Evolutionary conservation across 2,329 filamentous ascomycete genomes (phyloP), one percentile per base, ranked within the genome.

Genomic region (Hawksworthiomyces lignivorus): DNA sequence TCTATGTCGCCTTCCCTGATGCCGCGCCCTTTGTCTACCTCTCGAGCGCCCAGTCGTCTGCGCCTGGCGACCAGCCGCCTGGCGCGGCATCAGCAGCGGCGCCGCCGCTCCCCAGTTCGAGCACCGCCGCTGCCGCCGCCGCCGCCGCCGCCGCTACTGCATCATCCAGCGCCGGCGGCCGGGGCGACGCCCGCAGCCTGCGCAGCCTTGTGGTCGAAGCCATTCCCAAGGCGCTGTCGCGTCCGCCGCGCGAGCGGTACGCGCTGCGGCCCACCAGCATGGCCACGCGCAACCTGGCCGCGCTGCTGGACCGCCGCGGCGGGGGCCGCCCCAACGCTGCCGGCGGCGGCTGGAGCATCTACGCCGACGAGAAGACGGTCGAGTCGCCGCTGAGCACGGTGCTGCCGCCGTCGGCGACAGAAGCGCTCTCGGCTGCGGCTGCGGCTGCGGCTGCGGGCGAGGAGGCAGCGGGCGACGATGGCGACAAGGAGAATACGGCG

Each of bases 1-100:
- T 94, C 29, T 92, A 87, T 54, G 69, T 94, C 46, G 84, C 85
- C 2, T 90, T 94, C 53, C 87, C 88, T 0, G 82, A 90, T 54
- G 83, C 81, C 26, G 82, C 84, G 10, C 84, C 87, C 0, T 80
- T 81, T 48, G 67, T 94, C 33, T 94, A 87, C 58, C 67, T 80
- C 32, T 75, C 74, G 38, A 76, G 69, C 45, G 67, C 71, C 44
- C 58, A 65, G 18, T 58, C 61, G 0, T 29, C n/a, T 9, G 65
- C 46, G 2, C 17, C 40, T 2, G 38, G 32, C 20, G 37, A 43
- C 20, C 12, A 20, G 14, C 33, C 29, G 33, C 35, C 24, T n/a
- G 37, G 34, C 10, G 29, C n/a, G 7, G 27, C 20, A 31, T 30
- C 24, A 33, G 9, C 8, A 33, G 30, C n/a, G 9, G 19, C 11